Base-by-base conservation (phyloP, 2,329 filamentous ascomycete species). In the Aspergillus quadrilineatus region DNA sequence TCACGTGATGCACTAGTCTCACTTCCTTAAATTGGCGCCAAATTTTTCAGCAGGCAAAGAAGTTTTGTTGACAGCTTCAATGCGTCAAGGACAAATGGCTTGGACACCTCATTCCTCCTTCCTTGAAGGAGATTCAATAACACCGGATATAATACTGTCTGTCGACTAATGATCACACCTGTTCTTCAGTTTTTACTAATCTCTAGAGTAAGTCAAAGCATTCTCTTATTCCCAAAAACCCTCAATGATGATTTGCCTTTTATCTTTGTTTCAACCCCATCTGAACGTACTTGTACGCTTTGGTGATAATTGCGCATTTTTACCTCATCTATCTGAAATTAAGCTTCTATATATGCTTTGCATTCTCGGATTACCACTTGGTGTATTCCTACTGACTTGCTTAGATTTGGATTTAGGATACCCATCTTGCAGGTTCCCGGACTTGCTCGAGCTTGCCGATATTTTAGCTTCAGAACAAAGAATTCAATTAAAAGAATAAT, bases 211-310 rank as follows among this genome's bases (percentile, higher is more conserved):
- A 60, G 59, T 57, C 56, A 26, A 42, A 36, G 29, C 15, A 6
- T 30, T 46, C 41, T 47, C 36, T 30, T 46, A 7, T 17, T 14
- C 36, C 34, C 46, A n/a, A 15, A 26, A 46, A 41, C 22, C 57
- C 46, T 29, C 39, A 30, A 66, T 70, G 68, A 71, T 71, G 68
- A 69, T 69, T 65, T 73, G 69, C 68, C 62, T 67, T 48, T 61
- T 62, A 60, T 66, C 63, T 70, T 69, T 73, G 69, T 73, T 72
- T 73, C 70, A 73, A 73, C 69, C 70, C 68, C 70, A 73, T 72
- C 67, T 72, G 65, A 72, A 65, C 61, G 60, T 61, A 63, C 59
- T 56, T 56, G 63, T 68, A 61, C 58, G 65, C 62, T 48, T 66
- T 71, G 67, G 66, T 70, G 66, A 62, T 53, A 62, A 60, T 36